These are phyloP conservation scores for Kuraishia capsulata DNA, from an alignment of 805 yeast genomes.

Conservation along the genomic window DNA sequence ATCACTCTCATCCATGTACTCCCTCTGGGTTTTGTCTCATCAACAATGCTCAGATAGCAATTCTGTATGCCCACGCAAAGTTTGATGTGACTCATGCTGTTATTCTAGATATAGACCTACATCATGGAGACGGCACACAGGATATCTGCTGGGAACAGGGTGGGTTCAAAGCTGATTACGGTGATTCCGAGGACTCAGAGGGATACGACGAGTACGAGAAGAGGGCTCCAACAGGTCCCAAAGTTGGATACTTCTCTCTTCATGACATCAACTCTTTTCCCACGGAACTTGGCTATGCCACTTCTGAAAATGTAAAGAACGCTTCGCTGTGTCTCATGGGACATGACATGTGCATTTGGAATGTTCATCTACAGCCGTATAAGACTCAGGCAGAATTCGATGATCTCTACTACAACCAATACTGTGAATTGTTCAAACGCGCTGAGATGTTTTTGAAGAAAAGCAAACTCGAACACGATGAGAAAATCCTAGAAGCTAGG, in stretches of 20 bases:
- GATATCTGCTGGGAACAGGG: slow-evolving; percentile 79
- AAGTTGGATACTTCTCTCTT: slow-evolving; percentile 73
- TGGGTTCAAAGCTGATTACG: slow-evolving; percentile 44
- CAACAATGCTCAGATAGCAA: slow-evolving; percentile 74
- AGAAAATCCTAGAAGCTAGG: slow-evolving; percentile 5
- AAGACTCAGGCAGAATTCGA: slow-evolving; percentile 55
- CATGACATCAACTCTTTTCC: slow-evolving; percentile 86
- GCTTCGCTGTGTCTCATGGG: slow-evolving; percentile 75
- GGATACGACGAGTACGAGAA: slow-evolving; percentile 41
- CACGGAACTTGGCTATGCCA: slow-evolving; percentile 70
- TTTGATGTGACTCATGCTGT: slow-evolving; percentile 73
- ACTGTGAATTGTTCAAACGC: slow-evolving; percentile 50
- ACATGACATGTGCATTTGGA: slow-evolving; percentile 77
- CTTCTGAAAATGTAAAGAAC: slow-evolving; percentile 57
- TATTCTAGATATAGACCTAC: slow-evolving; percentile 74
- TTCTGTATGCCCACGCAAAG: slow-evolving; percentile 60
- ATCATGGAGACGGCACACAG: slow-evolving; percentile 87
- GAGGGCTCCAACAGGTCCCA: slow-evolving; percentile 35
- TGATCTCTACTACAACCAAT: slow-evolving; percentile 48
- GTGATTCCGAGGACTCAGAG: slow-evolving; percentile 21
- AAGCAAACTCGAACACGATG: slow-evolving; percentile 35
- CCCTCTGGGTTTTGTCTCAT: slow-evolving; percentile 81
- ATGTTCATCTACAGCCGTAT: slow-evolving; percentile 69
- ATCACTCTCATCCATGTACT: slow-evolving; percentile 74
- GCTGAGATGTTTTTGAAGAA: slow-evolving; percentile 56